A percentile compares a stretch with the other conserved stretches of the same genome.
phyloP scores from a whole-genome alignment of 805 yeast genomes.

The Kuraishia cidri region DNA sequence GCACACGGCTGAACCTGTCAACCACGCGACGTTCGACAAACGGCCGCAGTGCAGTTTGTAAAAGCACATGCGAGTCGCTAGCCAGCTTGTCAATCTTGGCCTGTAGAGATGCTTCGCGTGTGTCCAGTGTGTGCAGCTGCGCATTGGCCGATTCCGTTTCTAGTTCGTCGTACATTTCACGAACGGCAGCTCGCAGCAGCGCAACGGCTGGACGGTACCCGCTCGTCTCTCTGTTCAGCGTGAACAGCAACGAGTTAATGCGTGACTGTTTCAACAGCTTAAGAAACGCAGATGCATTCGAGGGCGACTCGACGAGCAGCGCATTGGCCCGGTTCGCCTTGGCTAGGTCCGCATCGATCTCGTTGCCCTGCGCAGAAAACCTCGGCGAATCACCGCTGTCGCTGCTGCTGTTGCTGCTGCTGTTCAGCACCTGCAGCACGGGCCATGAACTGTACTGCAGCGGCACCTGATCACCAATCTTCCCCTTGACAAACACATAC shows the following conservation, averaged over 20 bases:
- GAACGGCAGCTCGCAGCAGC: constrained; percentile 14
- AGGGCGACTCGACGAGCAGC: constrained; percentile 13
- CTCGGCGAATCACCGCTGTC: no score
- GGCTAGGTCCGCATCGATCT: constrained; percentile 14
- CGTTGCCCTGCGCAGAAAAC: no score
- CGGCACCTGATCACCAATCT: no score
- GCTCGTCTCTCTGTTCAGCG: constrained; percentile 17
- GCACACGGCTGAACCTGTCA: constrained; percentile 16
- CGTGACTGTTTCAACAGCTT: constrained; percentile 16
- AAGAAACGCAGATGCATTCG: constrained; percentile 16
- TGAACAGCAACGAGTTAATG: constrained; percentile 14
- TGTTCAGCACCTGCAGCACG: constrained; percentile 12
- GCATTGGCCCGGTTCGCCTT: constrained; percentile 17
- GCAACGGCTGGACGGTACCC: constrained; percentile 17
- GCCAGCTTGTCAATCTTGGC: constrained; percentile 20
- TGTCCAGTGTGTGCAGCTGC: constrained; percentile 6
- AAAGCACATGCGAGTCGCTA: constrained; percentile 21
- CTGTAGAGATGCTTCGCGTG: constrained; percentile 6
- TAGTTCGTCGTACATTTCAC: constrained; percentile 9
- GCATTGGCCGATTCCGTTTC: not conserved
- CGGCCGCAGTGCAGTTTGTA: constrained; percentile 21
- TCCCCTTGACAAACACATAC: constrained; percentile 16
- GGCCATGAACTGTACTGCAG: no score
- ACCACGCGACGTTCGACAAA: constrained; percentile 16
- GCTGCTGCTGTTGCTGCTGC: no score